These are phyloP conservation scores for Vitis rupestris DNA, from an alignment of 164 flowering plant genomes.

Conservation along the genomic window DNA sequence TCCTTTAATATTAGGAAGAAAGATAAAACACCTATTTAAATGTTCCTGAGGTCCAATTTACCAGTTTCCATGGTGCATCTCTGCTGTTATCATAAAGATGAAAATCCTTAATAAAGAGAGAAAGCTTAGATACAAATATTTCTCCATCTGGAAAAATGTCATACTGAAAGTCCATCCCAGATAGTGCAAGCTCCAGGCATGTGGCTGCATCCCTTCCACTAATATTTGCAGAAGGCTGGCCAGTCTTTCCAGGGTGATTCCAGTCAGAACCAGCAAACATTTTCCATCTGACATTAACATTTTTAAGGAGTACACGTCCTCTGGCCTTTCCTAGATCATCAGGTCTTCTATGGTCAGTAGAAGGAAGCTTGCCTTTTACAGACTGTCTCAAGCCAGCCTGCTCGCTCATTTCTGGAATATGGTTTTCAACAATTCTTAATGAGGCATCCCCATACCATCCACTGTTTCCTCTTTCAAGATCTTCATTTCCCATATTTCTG, in stretches of 20 bases:
- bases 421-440: slow-evolving; percentile 68
- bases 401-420: slow-evolving; percentile 43
- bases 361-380: slow-evolving; percentile 23
- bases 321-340: slow-evolving; percentile 34
- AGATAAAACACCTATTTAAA: background rate
- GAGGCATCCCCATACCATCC: slow-evolving; percentile 77
- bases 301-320: slow-evolving; percentile 61
- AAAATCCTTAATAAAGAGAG: slow-evolving; percentile 70
- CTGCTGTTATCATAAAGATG: slow-evolving; percentile 68
- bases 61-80: slow-evolving; percentile 93
- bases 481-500: slow-evolving; percentile 19
- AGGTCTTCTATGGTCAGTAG: slow-evolving; percentile 12
- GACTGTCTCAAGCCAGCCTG: slow-evolving; percentile 16
- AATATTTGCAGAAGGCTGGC: slow-evolving; percentile 12
- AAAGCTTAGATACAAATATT: slow-evolving; percentile 55
- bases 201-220: slow-evolving; percentile 54
- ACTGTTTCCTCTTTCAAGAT: slow-evolving; percentile 29
- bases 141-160: slow-evolving; percentile 68
- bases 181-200: slow-evolving; percentile 71
- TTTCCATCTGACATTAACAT: slow-evolving; percentile 70
- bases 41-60: slow-evolving; percentile 22
- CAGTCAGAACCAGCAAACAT: slow-evolving; percentile 89
- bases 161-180: slow-evolving; percentile 58
- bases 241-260: slow-evolving; percentile 30
- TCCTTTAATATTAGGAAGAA: background rate